Evolutionary conservation across 257 asterid genomes (phyloP), one percentile per base, ranked within the genome.

Genomic region (Capsicum baccatum): DNA sequence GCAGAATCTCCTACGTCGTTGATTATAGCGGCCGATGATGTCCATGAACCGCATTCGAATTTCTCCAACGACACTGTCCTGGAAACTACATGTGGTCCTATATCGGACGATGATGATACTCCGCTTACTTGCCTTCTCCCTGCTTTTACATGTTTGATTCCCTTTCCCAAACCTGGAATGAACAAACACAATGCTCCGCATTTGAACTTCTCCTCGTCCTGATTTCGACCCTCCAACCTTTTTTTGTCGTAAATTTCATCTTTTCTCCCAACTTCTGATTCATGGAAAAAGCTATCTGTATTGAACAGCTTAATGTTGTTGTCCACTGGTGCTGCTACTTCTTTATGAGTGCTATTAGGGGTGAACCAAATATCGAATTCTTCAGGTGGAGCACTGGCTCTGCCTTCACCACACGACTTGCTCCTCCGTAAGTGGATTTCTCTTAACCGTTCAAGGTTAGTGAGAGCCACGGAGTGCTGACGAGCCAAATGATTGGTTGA

Each of bases 41-140:
- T 91, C 97, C 97, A 92, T 0, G 97, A 94, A 19, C 94, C 97
- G 35, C 99, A 94, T 79, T 96, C 98, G 37, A 96, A 96, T 81
- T 87, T 94, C 87, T 96, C 96, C 56, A 96, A 89, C 0, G 97
- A 96, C 6, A 89, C 93, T 85, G 94, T 89, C 82, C 91, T 93
- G 39, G 98, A 91, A n/a, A 90, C 91, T 8, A 84, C 55, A 21
- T 83, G 81, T 16, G 80, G 80, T 58, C 56, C 86, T 37, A 78
- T 82, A 47, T 88, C 87, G 3, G 11, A 9, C 13, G 80, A 50
- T 47, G 80, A 50, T 47, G 80, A 78, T 17, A 17, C 85, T 67
- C 88, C 86, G 1, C 82, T 89, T 89, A 48, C 91, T 86, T 13
- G 94, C 85, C 68, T 85, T 89, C 76, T 54, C 82, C 82, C 82